Base-by-base conservation (phyloP, 148 eudicot species). In the Spergularia bocconei region DNA sequence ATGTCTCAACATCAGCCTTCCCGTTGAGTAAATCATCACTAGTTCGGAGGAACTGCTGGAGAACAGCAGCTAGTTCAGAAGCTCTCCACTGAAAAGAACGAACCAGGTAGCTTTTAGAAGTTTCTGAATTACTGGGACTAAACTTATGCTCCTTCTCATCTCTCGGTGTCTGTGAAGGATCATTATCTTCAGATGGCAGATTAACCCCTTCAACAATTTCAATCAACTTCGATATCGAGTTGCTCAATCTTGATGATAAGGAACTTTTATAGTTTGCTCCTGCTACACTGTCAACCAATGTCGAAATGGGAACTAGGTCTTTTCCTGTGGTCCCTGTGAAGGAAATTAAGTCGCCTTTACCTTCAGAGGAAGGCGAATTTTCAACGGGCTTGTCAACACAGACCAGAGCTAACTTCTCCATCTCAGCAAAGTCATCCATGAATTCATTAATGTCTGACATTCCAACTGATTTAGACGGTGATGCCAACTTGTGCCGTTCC, bases 361-460 rank as follows among this genome's bases (percentile, higher is more conserved):
- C 75, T 51, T 78, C 69, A 11, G 77, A 66, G 70, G 57, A 51
- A 67, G 78, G 63, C 15, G 79, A 48, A 72, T 53, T 82, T 83
- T 78, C 88, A 47, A 67, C 5, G 41, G 88, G 85, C 69, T 86
- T 87, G 50, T 88, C 93, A 54, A 77, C 71, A 58, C 91, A 83
- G 53, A 83, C 90, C n/a, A 90, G 73, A 12, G 97, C 97, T 75
- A 92, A 71, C 78, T 92, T 95, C 83, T 95, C 98, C 97, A 95
- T 95, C 84, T 95, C 98, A 41, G 79, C 92, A 76, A 95, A 95
- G 70, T 95, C 98, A 83, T 92, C 98, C 98, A 95, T 91, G 72
- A 92, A 78, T 86, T 84, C 83, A 90, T 83, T 83, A 8, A 89
- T 89, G 65, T 87, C 97, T 47, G 92, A 84, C 80, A 80, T 74